Evolutionary conservation across 306 rosid species (phyloP), one percentile per base, ranked within the genome.

Genomic region (Prunus salicina): DNA sequence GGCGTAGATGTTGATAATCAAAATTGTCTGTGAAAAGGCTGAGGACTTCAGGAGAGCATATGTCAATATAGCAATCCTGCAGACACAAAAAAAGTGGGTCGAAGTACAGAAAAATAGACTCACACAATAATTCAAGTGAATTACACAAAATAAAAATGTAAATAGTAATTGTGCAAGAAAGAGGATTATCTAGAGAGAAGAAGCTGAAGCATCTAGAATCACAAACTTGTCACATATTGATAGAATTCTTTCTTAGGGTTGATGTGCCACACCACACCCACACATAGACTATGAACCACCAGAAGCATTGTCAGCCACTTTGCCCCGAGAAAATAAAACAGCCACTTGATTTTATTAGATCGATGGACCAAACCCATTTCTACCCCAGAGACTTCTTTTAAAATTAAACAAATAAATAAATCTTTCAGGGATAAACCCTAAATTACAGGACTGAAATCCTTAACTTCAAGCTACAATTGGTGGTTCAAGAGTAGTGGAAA

Each of bases 1-100:
- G 98, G 41, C 99, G 93, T 18, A 96, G 82, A 87, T 96, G 99
- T 86, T 96, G 99, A 82, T 93, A 96, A 83, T 96, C 99, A 83
- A 96, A 96, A 80, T 96, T 96, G 88, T 96, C 99, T 0, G 97
- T 93, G 78, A 96, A 96, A 76, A 93, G 89, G 86, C 94, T 91
- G 60, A 96, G 99, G 84, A 96, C 99, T 88, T 96, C 99, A 8
- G 91, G 96, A 32, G 98, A 89, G 80, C 99, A 96, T 71, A 96
- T 89, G 82, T 96, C 98, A 71, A 96, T 89, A 82, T 88, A 87
- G 84, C 99, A 96, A 88, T 96, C 99, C 99, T 96, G 88, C 88
- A 91, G 56, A 82, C 58, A 76, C 61, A 15, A 56, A 32, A 64
- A 18, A 64, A 34, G 49, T 64, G 19, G 27, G 50, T 34, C 0